Base-by-base conservation (phyloP, 2,329 filamentous ascomycete genomes). In the Beauveria scarabaeidicola region DNA sequence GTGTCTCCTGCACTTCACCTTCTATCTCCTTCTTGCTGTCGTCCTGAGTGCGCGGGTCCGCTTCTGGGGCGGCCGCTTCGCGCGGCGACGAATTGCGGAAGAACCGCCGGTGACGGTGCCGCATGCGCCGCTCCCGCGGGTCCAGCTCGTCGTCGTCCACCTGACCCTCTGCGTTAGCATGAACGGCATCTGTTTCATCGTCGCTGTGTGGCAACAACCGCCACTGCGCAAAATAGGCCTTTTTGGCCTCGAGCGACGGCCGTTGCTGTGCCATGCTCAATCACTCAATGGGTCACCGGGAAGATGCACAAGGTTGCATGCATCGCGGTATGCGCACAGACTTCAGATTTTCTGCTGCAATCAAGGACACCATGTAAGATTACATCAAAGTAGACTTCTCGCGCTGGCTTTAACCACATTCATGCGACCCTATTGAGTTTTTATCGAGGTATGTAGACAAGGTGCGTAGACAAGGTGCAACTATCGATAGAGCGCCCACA, bases 161-260 rank as follows among this genome's bases (percentile, higher is more conserved):
- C 17, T 11, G 19, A 32, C 44, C 43, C 15, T 50, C 21, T 29
- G n/a, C 29, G 2, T 13, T 23, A 29, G 1, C 27, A 6, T 38
- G n/a, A 25, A 58, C 15, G 32, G 5, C 29, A 21, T 52, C 56
- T 9, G 68, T 65, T 3, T 70, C 65, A 15, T 66, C 59, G 19
- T 69, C 65, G 7, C 74, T 72, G 10, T 73, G 66, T 64, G 59
- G 71, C 64, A 36, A 63, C 55, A 68, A 65, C 15, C 73, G 68
- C 0, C 81, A 67, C n/a, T 68, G 67, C n/a, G 70, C 63, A 63
- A 81, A 83, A 62, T 78, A 80, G 0, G 71, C 75, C 23, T 68
- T 51, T 65, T 83, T 83, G 40, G 77, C 75, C 53, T 71, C 64
- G 7, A 77, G 61, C 10, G 68, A 55, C 17, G 60, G 53, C 47